phyloP scores from a whole-genome alignment of 768 basidiomycete genomes.

The Leccinum boreale region DNA sequence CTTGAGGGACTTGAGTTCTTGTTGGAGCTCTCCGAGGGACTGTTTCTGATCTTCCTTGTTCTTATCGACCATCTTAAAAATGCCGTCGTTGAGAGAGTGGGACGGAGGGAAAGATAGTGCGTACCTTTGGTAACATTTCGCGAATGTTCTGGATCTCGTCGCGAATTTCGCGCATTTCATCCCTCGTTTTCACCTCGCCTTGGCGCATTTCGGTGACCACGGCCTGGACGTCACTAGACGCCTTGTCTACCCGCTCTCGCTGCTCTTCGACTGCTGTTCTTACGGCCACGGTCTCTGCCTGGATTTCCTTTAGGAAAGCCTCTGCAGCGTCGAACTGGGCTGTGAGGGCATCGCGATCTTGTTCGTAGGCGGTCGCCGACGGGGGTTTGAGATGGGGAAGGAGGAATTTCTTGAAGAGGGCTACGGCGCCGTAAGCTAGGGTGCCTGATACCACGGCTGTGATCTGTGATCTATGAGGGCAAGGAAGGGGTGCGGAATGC shows the following conservation, averaged over 20 bases:
- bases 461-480: conserved; percentile 54
- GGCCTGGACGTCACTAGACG: conserved; percentile 66
- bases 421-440: conserved; percentile 72
- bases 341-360: conserved; percentile 77
- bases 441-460: conserved; percentile 89
- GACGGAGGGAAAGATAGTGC: conserved; percentile 6
- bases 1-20: conserved; percentile 93
- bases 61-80: conserved; percentile 85
- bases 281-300: conserved; percentile 70
- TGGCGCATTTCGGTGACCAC: conserved; percentile 75
- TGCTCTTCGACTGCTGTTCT: conserved; percentile 74
- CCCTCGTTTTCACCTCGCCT: conserved; percentile 72
- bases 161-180: conserved; percentile 88
- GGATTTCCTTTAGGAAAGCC: conserved; percentile 75
- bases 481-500: neutral
- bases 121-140: conserved; percentile 91
- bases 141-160: conserved; percentile 88
- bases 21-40: conserved; percentile 83
- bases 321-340: conserved; percentile 91
- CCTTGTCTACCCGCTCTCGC: conserved; percentile 64
- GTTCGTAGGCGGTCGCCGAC: conserved; percentile 82
- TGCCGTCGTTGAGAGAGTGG: neutral
- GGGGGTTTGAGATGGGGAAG: conserved; percentile 90
- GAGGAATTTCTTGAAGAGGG: conserved; percentile 89
- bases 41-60: conserved; percentile 82